Evolutionary conservation across 164 flowering plant genomes (phyloP).

Genomic region (Vitis rotundifolia): DNA sequence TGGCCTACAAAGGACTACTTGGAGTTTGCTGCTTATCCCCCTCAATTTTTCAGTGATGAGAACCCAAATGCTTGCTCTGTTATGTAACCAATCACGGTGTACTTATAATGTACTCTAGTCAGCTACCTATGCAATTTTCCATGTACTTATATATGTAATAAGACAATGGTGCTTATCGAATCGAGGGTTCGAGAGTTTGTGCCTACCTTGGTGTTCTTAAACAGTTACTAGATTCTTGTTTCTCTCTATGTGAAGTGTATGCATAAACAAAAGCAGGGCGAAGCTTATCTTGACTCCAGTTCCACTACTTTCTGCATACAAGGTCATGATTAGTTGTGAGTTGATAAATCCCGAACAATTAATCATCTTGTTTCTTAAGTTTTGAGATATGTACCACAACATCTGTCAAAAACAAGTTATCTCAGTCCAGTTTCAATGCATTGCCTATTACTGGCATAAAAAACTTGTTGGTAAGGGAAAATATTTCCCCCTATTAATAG

Average conservation of each 20-base stretch:
- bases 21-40: slow-evolving; percentile 54
- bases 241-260: neutral
- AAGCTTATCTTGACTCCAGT: neutral
- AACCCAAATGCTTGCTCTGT: slow-evolving; percentile 82
- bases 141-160: slow-evolving; percentile 5
- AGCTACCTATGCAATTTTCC: slow-evolving; percentile 12
- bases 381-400: neutral
- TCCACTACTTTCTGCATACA: neutral
- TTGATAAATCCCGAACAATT: neutral
- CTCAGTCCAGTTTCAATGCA: too few species aligned
- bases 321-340: neutral
- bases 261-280: neutral
- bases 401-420: too few species aligned
- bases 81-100: slow-evolving; percentile 36
- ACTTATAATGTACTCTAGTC: neutral
- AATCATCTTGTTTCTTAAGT: neutral
- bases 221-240: neutral
- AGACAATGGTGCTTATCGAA: neutral
- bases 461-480: too few species aligned
- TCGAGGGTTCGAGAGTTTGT: neutral
- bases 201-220: neutral
- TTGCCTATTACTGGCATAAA: too few species aligned
- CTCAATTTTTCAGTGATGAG: slow-evolving; percentile 81
- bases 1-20: slow-evolving; percentile 53
- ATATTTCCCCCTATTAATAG: too few species aligned